Base-by-base conservation (phyloP, 179 eudicot species). In the Carnegiea gigantea region DNA sequence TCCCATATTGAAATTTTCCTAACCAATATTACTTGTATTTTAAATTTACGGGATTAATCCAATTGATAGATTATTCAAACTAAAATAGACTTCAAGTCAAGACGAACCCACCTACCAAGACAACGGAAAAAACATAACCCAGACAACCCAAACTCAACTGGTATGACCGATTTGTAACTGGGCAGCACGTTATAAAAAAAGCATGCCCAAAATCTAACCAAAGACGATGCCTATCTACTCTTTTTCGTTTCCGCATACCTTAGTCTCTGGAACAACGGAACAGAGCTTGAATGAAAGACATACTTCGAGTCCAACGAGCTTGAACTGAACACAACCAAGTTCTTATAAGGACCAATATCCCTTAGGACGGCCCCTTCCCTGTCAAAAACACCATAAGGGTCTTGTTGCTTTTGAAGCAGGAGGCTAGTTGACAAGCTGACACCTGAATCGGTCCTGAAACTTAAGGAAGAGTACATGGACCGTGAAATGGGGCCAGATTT, bases 281-380 rank as follows among this genome's bases (percentile, higher is more conserved):
- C 81, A 0, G 93, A 92, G 79, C 87, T 94, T 2, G 98, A 90
- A 73, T 86, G 90, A 10, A 93, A 89, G 44, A 94, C 88, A 82
- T 85, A 91, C 62, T 94, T 95, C 0, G 95, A 89, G 68, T 94
- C 97, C 90, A 95, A 88, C 60, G 90, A 91, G 77, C 79, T 90
- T 9, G 98, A 88, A 70, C 90, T 86, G 83, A 95, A 92, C 24
- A 88, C 86, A 71, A 95, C 93, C 86, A 95, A 82, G 86, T 95
- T 94, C 90, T 94, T 95, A 71, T 92, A 95, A 80, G 97, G 95
- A 28, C 99, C 98, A 80, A 95, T 92, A 83, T 95, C 98, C 73
- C 99, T 92, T 7, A 90, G 89, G 10, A 94, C 72, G 5, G 98
- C 89, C 54, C 87, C 92, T 70, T 95, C 99, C 24, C 82, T 28